Percentiles rank a stretch among this genome's conserved stretches.
Conservation (phyloP, 192 early-diverging fungal genomes). For the Coemansia sp. region DNA sequence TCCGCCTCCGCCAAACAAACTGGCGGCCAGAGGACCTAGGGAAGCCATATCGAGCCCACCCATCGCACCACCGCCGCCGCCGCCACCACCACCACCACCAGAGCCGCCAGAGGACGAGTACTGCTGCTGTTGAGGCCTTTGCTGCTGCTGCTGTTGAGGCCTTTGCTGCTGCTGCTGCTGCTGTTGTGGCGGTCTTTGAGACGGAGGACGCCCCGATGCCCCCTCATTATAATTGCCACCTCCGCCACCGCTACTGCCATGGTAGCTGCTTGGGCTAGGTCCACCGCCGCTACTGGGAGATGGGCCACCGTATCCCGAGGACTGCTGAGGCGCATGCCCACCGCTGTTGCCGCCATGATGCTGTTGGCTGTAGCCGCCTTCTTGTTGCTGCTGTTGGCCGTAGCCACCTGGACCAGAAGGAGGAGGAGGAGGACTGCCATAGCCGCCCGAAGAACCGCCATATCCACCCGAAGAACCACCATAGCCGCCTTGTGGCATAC, state of each 20-base stretch:
- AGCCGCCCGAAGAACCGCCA: not conserved
- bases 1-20: conserved; percentile 26
- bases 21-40: conserved; percentile 31
- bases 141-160: conserved; percentile 1
- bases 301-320: conserved; percentile 6
- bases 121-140: conserved; percentile 8
- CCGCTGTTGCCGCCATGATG: not conserved
- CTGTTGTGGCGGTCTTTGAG: not conserved
- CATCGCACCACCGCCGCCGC: conserved; percentile 19
- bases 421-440: not conserved
- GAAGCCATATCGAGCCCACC: conserved; percentile 45
- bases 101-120: conserved; percentile 12
- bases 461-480: not conserved
- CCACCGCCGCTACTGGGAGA: not conserved
- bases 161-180: conserved; percentile 17
- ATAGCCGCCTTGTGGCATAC: not conserved
- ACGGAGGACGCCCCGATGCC: conserved; percentile 3
- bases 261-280: conserved; percentile 11
- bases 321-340: not conserved
- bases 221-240: not conserved
- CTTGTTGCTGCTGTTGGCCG: not conserved
- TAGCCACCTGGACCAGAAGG: not conserved
- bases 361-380: not conserved
- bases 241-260: conserved; percentile 7
- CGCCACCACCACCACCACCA: not conserved